These are phyloP conservation scores for Pisolithus thermaeus DNA, from an alignment of 1,284 basidiomycete genomes.

Conservation along the genomic window DNA sequence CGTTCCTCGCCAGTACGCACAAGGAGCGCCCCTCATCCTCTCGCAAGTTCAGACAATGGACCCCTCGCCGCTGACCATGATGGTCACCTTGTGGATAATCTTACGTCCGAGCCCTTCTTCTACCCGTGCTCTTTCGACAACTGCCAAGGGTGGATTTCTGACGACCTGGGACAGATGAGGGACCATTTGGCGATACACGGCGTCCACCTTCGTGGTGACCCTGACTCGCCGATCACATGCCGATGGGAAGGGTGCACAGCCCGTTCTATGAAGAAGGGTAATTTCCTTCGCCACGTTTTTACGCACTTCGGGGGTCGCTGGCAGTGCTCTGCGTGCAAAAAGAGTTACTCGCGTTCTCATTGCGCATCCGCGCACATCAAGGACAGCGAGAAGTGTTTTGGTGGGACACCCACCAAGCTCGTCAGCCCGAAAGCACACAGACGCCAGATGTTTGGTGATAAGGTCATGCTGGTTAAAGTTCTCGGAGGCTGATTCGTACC, in stretches of 20 bases:
- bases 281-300: slow-evolving; percentile 17
- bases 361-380: slow-evolving; percentile 12
- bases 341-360: slow-evolving; percentile 12
- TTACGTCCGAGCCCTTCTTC: slow-evolving; percentile 1
- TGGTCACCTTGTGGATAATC: slow-evolving; percentile 9
- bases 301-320: slow-evolving; percentile 15
- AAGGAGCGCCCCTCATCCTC: no score
- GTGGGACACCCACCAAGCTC: slow-evolving; percentile 7
- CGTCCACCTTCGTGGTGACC: slow-evolving; percentile 3
- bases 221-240: neutral
- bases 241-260: slow-evolving; percentile 11
- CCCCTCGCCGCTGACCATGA: slow-evolving; percentile 7
- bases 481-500: neutral
- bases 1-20: no score
- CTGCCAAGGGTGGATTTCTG: slow-evolving; percentile 17
- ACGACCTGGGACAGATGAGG: slow-evolving; percentile 11
- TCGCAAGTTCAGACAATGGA: neutral
- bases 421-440: slow-evolving; percentile 16
- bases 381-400: slow-evolving; percentile 5
- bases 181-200: slow-evolving; percentile 14
- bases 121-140: slow-evolving; percentile 18
- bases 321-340: slow-evolving; percentile 16
- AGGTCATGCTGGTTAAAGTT: slow-evolving; percentile 19
- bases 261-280: neutral
- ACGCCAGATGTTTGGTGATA: slow-evolving; percentile 2